Percentiles rank a stretch among this genome's conserved stretches.
Conservation (phyloP, 495 filamentous ascomycete species). For the Penicillium atrosanguineum region DNA sequence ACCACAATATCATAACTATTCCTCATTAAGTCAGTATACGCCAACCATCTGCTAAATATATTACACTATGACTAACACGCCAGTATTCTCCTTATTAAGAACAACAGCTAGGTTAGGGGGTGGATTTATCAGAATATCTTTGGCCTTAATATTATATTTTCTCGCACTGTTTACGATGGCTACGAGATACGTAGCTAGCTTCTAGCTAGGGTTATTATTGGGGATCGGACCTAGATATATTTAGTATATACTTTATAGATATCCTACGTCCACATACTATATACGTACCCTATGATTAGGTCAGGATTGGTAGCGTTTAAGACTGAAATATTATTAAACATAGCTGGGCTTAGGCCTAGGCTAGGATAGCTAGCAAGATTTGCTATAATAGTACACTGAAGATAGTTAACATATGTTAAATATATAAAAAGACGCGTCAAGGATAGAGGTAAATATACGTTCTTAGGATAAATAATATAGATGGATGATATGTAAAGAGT, state of each 20-base stretch:
- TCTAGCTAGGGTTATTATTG: constrained; percentile 6
- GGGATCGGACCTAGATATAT: constrained; percentile 3
- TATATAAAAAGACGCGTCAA: no score
- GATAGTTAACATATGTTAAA: no score
- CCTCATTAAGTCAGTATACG: no score
- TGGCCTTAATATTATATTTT: no score
- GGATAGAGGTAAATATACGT: no score
- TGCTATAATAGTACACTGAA: no score
- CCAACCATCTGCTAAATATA: neutral
- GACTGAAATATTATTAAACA: neutral
- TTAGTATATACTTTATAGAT: constrained; percentile 1
- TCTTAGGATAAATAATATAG: no score
- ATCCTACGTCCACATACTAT: neutral
- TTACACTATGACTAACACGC: neutral
- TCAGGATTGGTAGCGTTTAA: constrained; percentile 1
- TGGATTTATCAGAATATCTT: no score
- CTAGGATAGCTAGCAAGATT: no score
- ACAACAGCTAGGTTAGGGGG: neutral
- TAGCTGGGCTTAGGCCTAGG: no score
- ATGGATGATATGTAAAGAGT: no score
- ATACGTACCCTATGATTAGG: neutral
- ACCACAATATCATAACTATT: neutral
- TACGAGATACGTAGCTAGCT: neutral
- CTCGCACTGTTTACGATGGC: neutral
- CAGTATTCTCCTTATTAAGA: constrained; percentile 4